phyloP scores from a whole-genome alignment of 345 rosid genomes.

The Schrenkiella parvula region DNA sequence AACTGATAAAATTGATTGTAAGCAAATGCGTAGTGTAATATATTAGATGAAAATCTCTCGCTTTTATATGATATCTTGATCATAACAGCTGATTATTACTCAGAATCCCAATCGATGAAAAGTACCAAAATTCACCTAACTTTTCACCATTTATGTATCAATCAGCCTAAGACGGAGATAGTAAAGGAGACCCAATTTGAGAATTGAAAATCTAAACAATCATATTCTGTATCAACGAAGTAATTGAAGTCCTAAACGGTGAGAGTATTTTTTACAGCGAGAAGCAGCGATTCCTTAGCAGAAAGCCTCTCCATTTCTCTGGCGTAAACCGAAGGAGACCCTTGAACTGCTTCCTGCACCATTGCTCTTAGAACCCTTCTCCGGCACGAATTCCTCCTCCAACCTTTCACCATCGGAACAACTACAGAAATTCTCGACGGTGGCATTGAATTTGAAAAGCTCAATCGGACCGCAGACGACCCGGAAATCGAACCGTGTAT shows the following conservation, averaged over 20 bases:
- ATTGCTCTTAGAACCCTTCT: constrained; percentile 39
- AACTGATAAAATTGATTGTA: background rate
- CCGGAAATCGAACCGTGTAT: constrained; percentile 34
- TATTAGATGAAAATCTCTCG: background rate
- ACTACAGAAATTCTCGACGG: constrained; percentile 14
- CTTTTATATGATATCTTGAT: background rate
- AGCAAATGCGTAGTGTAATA: background rate
- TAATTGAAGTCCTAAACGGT: background rate
- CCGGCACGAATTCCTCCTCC: constrained; percentile 21
- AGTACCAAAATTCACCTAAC: background rate
- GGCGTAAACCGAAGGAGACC: constrained; percentile 77
- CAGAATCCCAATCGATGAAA: background rate
- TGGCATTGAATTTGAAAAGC: constrained; percentile 22
- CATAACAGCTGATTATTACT: background rate
- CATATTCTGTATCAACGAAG: background rate
- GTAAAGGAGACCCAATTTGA: background rate
- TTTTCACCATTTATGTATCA: background rate
- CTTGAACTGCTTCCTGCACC: constrained; percentile 69
- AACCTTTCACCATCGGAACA: constrained; percentile 21
- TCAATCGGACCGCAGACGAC: constrained; percentile 25
- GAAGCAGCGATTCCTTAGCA: constrained; percentile 91
- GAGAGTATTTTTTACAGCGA: constrained; percentile 55
- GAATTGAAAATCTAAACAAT: background rate
- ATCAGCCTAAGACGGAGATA: background rate
- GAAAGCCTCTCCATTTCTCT: constrained; percentile 96